These are phyloP conservation scores for Silene uniflora DNA, from an alignment of 148 eudicot species.

Conservation along the genomic window DNA sequence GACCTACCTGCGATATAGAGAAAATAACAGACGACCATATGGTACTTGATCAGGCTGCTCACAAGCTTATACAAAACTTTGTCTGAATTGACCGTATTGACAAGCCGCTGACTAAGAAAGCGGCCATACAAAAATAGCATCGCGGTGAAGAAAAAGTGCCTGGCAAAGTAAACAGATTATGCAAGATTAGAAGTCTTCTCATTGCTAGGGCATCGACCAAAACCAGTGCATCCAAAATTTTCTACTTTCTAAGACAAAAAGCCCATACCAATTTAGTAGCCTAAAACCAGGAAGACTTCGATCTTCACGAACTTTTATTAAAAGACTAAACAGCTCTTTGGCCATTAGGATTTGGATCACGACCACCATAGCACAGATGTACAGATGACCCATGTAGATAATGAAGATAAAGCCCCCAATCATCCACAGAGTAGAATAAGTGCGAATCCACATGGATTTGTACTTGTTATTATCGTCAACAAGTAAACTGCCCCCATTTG, in stretches of 20 bases:
- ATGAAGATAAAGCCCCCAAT: constrained; percentile 53
- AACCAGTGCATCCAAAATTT: not conserved
- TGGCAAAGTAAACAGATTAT: constrained; percentile 31
- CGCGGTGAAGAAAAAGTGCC: constrained; percentile 97
- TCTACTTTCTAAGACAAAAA: not conserved
- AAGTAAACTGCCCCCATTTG: constrained; percentile 60
- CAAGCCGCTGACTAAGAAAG: constrained; percentile 81
- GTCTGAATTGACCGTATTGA: constrained; percentile 84
- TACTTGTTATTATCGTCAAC: constrained; percentile 68
- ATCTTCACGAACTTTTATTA: constrained; percentile 63
- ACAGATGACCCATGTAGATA: constrained; percentile 81
- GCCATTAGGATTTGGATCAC: constrained; percentile 82
- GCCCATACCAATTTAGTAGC: constrained; percentile 61
- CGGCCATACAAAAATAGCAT: constrained; percentile 96
- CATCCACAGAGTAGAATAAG: constrained; percentile 79
- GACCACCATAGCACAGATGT: constrained; percentile 78
- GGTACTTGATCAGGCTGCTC: constrained; percentile 77
- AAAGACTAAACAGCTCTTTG: constrained; percentile 61
- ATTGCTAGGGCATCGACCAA: not conserved
- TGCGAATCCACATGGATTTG: constrained; percentile 76
- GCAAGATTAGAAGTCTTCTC: constrained; percentile 1
- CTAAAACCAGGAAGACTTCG: constrained; percentile 77
- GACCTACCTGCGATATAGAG: constrained; percentile 82
- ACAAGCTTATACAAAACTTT: constrained; percentile 70
- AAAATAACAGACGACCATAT: constrained; percentile 92